Evolutionary conservation across 2,329 filamentous ascomycete genomes (phyloP).

Genomic region (Drechslerella dactyloides): DNA sequence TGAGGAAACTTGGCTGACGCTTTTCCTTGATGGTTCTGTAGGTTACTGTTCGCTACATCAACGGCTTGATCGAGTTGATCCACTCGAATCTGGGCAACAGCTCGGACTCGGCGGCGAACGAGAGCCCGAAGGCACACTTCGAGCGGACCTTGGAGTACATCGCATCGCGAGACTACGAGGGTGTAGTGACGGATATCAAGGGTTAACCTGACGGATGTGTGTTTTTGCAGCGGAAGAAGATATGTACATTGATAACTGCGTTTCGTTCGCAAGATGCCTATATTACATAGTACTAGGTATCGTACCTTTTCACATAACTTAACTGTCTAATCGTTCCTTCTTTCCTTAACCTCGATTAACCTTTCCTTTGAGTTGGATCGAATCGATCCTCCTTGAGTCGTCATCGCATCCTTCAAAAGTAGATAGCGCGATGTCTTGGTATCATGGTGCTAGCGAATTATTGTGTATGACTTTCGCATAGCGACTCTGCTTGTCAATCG

Average conservation of each 20-base stretch:
- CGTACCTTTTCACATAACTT: constrained; percentile 34
- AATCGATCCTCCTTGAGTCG: not conserved
- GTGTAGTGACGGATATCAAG: constrained; percentile 75
- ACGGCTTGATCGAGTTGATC: constrained; percentile 96
- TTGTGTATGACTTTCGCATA: too few species aligned
- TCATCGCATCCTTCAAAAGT: not conserved
- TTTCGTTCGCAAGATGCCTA: constrained; percentile 26
- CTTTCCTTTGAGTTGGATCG: constrained; percentile 5
- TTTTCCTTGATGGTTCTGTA: constrained; percentile 53
- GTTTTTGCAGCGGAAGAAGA: not conserved
- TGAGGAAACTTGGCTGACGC: not conserved
- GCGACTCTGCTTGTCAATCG: too few species aligned
- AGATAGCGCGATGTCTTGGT: too few species aligned
- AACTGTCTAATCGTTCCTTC: constrained; percentile 20
- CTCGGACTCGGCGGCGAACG: constrained; percentile 78
- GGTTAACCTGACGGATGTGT: constrained; percentile 55
- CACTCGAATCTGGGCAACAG: constrained; percentile 93
- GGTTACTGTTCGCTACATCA: constrained; percentile 96
- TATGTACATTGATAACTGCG: constrained; percentile 5
- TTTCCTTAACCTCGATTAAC: constrained; percentile 31
- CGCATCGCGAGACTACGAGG: constrained; percentile 86
- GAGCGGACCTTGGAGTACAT: constrained; percentile 95
- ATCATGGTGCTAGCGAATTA: too few species aligned
- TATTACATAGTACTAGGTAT: constrained; percentile 50
- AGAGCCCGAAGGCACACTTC: constrained; percentile 92